Base-by-base conservation (phyloP, 768 basidiomycete species). In the Vararia minispora region DNA sequence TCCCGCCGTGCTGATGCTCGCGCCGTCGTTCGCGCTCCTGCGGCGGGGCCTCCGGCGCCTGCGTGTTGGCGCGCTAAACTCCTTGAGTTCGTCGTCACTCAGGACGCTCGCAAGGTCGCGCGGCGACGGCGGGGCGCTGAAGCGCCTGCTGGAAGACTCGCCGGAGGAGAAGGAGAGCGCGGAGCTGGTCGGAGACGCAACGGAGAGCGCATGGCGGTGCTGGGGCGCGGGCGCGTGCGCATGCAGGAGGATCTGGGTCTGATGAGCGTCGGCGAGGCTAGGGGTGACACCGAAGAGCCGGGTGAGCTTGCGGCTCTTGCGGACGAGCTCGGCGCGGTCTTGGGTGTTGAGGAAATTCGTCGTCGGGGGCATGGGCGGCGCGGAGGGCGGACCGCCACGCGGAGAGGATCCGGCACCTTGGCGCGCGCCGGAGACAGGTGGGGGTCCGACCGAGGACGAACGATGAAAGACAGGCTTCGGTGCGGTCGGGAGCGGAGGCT, bases 201-300 rank as follows among this genome's bases (percentile, higher is more conserved):
- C 22, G 34, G 22, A 23, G n/a, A 14, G 14, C 18, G 25, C 14
- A 35, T 35, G 11, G 16, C 20, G 9, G 17, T n/a, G 22, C n/a
- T 9, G 10, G 9, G 10, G n/a, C 34, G 34, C 8, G 7, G 17
- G 16, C 22, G 14, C 22, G 14, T 35, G 3, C 16, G 22, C 8
- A 18, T 23, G 34, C 14, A 4, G 17, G 34, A n/a, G n/a, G n/a
- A n/a, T n/a, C n/a, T n/a, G n/a, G n/a, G n/a, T n/a, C n/a, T n/a
- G n/a, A n/a, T n/a, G n/a, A n/a, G n/a, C n/a, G n/a, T n/a, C n/a
- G n/a, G n/a, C n/a, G n/a, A n/a, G n/a, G n/a, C n/a, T n/a, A n/a
- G 79, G 82, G 3, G 67, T 73, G 56, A 74, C 68, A 28, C 86
- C 86, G 39, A 89, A 78, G n/a, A 89, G 61, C 45, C 79, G 77